Evolutionary conservation across 108 stramenopile species (phyloP), one percentile per base, ranked within the genome.

Genomic region (Mayamaea pseudoterrestris): DNA sequence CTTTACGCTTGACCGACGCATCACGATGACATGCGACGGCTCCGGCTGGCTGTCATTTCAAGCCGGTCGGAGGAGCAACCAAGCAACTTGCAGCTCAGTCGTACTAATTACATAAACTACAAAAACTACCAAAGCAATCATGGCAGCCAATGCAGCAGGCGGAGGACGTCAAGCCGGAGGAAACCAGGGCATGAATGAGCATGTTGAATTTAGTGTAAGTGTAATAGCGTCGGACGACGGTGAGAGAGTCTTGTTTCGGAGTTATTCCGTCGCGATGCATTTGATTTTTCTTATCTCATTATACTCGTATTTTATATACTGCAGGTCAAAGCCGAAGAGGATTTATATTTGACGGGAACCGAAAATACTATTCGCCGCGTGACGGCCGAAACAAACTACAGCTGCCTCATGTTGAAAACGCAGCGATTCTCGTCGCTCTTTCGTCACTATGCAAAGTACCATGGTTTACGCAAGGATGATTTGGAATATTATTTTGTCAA

Each of bases 371-470:
- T 88, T 51, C 91, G 78, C 41, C 81, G 91, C 2, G 91, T 93
- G 20, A 78, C 81, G 28, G 85, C 91, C 31, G 85, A 93, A 60
- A 93, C 85, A 17, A 93, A 93, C 52, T 93, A 93, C 51, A 85
- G 83, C 23, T 98, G 97, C 58, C 75, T 95, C 55, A 96, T 96
- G 97, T 78, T 95, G 27, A 94, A 95, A 61, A 90, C 85, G 25
- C 97, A 96, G 66, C 78, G 88, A 1, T 98, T 96, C 61, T 86
- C 90, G 9, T 83, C 79, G 26, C 74, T 96, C 3, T 96, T 98
- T 52, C 93, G 95, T 23, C 97, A 98, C 65, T 98, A 98, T 59
- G 97, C 95, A 44, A 98, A 98, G 59, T 96, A 98, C 65, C 93
- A 98, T 58, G 97, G 97, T 9, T 52, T 98, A 39, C 57, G 92